Conservation (phyloP, 495 filamentous ascomycete species). For the Talaromyces wortmannii region DNA sequence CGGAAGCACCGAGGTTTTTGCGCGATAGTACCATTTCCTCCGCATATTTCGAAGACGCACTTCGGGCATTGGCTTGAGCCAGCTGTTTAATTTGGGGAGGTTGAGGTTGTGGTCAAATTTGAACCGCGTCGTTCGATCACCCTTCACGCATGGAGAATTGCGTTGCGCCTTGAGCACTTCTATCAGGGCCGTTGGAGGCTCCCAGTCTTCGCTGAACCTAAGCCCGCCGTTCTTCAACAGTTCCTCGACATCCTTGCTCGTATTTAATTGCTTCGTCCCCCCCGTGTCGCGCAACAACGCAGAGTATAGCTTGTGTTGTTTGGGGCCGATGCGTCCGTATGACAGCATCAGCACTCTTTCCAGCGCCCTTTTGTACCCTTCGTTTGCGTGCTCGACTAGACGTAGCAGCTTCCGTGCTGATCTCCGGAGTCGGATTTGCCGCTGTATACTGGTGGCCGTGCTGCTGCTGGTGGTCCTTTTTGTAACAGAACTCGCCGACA, state of each 20-base stretch:
- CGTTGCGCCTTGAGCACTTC: constrained; percentile 31
- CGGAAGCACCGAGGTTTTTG: constrained; percentile 55
- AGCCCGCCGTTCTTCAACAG: constrained; percentile 11
- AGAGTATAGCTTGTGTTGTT: constrained; percentile 54
- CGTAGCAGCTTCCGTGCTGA: constrained; percentile 17
- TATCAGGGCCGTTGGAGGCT: constrained; percentile 21
- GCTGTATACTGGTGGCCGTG: neutral
- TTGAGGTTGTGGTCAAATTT: constrained; percentile 19
- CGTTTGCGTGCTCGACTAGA: constrained; percentile 50
- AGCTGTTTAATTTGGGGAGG: constrained; percentile 56
- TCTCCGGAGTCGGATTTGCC: constrained; percentile 14
- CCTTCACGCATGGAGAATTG: constrained; percentile 3
- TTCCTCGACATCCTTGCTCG: constrained; percentile 10
- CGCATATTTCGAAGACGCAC: constrained; percentile 51
- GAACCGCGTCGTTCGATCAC: constrained; percentile 10
- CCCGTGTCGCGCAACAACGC: constrained; percentile 28
- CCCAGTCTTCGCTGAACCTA: constrained; percentile 26
- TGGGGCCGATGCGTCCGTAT: constrained; percentile 69
- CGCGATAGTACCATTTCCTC: constrained; percentile 49
- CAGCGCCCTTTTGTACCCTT: constrained; percentile 56
- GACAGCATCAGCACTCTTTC: constrained; percentile 55
- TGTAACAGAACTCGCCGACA: too few species aligned
- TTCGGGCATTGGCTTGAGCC: constrained; percentile 49
- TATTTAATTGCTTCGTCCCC: neutral
- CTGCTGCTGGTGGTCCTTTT: too few species aligned